Evolutionary conservation across 805 yeast species (phyloP), one percentile per base, ranked within the genome.

Genomic region (Ogataea zsoltii): DNA sequence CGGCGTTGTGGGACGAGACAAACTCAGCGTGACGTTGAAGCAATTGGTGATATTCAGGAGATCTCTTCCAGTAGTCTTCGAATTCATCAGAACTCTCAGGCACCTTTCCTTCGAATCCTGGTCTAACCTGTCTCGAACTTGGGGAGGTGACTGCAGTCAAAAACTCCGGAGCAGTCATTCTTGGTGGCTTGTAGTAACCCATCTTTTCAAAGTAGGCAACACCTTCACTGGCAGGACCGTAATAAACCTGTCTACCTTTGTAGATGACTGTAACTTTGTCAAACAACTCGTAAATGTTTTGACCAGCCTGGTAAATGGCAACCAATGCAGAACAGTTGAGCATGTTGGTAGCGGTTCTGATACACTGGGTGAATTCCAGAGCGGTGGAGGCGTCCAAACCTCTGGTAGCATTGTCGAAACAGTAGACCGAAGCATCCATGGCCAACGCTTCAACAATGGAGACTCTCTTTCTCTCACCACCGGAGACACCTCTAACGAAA

Each of bases 351-450:
- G 82, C 77, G n/a, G 82, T 72, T 67, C 81, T 77, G 45, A 82
- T 70, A 41, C 84, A 80, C 59, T 79, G 77, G 25, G 80, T 74
- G 52, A 77, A 81, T 63, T 81, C 87, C 48, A 82, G 71, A 16
- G 87, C 87, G 23, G 87, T 81, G 9, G 87, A 81, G n/a, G 86
- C 79, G 66, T 81, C 87, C 54, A 81, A 70, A 65, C 87, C 87
- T 67, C 86, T 74, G 14, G 87, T 82, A 19, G 86, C 82, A 55
- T 81, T 82, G 68, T 81, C 87, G 76, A 83, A 81, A 53, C 84
- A 79, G 55, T 77, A 80, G 23, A 80, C 68, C 4, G 78, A 70
- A 6, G 78, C 82, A 49, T 76, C 72, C 67, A 74, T 70, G 30
- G 78, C 70, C 43, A 77, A 68, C 4, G 80, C 85, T 64, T 82